A percentile compares a stretch with the other conserved stretches of the same genome.
Evolutionary conservation across 2,329 filamentous ascomycete species (phyloP).

Genomic region (Epichloe baconii): DNA sequence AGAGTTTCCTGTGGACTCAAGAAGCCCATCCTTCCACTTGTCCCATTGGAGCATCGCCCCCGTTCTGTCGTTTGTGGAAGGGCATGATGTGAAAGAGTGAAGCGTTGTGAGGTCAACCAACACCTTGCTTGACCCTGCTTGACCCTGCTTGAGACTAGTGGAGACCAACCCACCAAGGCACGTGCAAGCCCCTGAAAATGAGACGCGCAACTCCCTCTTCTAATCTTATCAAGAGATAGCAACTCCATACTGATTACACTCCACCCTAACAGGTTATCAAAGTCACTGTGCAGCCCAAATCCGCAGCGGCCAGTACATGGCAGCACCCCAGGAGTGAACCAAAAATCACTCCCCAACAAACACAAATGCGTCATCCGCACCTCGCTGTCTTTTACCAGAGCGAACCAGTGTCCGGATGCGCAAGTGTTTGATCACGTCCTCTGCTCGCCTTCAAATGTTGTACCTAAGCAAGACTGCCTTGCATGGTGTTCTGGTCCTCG

Average conservation of each 20-base stretch:
- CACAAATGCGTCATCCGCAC: not conserved
- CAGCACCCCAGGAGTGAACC: not conserved
- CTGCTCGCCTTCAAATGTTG: slow-evolving; percentile 3
- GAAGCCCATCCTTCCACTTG: too few species aligned
- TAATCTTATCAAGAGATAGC: too few species aligned
- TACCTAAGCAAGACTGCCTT: slow-evolving; percentile 3
- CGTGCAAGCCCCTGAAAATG: not conserved
- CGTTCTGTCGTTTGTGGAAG: too few species aligned
- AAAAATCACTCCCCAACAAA: not conserved
- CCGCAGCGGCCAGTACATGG: not conserved
- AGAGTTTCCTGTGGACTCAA: too few species aligned
- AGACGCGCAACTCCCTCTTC: too few species aligned
- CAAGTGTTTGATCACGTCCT: not conserved
- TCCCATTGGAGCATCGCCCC: too few species aligned
- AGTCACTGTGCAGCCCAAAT: not conserved
- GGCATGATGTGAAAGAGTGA: too few species aligned
- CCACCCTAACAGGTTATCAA: not conserved
- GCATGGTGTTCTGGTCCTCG: slow-evolving; percentile 6
- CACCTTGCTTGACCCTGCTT: too few species aligned
- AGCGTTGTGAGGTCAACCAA: too few species aligned
- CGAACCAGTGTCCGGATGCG: not conserved
- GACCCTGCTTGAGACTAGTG: too few species aligned
- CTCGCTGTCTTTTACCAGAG: not conserved
- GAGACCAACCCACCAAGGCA: too few species aligned
- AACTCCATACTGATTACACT: too few species aligned